These are phyloP conservation scores for Lachnellula suecica DNA, from an alignment of 2,329 filamentous ascomycete genomes.

Conservation along the genomic window DNA sequence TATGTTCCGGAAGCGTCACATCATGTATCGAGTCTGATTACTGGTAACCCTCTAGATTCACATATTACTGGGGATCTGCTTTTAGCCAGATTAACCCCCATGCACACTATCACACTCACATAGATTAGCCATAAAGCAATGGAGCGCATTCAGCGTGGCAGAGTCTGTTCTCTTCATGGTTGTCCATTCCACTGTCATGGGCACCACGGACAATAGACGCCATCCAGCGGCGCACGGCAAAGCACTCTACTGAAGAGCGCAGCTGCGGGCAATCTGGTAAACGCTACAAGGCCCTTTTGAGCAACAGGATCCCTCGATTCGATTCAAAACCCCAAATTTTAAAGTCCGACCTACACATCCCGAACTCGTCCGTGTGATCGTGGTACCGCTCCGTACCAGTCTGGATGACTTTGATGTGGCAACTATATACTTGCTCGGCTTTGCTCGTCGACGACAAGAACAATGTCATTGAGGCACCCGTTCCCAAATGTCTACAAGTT, in stretches of 20 bases:
- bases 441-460: conserved; percentile 20
- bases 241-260: conserved; percentile 5
- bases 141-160: conserved; percentile 11
- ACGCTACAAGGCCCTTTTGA: conserved; percentile 7
- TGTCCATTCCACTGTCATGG: conserved; percentile 23
- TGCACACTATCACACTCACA: conserved; percentile 24
- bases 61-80: conserved; percentile 16
- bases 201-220: conserved; percentile 21
- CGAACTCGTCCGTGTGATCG: background rate
- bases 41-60: conserved; percentile 20
- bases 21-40: conserved; percentile 21
- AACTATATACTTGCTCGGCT: conserved; percentile 9
- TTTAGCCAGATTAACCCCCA: conserved; percentile 30
- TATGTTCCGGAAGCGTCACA: conserved; percentile 20
- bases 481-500: conserved; percentile 35
- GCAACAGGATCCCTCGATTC: conserved; percentile 8
- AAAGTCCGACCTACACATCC: background rate
- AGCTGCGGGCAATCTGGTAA: conserved; percentile 5
- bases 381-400: conserved; percentile 4
- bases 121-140: conserved; percentile 17
- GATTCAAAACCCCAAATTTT: background rate
- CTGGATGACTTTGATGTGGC: conserved; percentile 15
- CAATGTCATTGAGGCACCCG: conserved; percentile 33
- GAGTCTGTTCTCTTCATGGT: conserved; percentile 13
- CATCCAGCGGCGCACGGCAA: conserved; percentile 19